Evolutionary conservation across 306 rosid genomes (phyloP).

Genomic region (Oxytropis ochrocephala): DNA sequence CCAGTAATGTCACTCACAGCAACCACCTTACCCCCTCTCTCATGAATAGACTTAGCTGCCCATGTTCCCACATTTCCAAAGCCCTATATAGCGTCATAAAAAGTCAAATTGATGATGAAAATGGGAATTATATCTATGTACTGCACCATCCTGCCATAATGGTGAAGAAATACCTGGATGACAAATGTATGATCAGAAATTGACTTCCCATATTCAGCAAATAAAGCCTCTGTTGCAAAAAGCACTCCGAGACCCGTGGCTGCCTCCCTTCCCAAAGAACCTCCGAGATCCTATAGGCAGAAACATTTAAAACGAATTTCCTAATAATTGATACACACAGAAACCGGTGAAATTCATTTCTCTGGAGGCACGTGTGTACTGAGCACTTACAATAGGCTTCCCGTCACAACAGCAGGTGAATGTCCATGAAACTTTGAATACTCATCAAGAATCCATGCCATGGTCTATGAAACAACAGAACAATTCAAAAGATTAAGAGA

Average conservation of each 20-base stretch:
- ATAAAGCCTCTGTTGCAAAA: constrained; percentile 61
- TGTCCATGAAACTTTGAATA: constrained; percentile 78
- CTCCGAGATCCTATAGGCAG: constrained; percentile 59
- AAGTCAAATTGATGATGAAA: neutral
- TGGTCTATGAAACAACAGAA: constrained; percentile 39
- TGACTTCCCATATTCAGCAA: constrained; percentile 55
- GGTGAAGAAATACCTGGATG: constrained; percentile 45
- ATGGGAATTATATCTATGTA: neutral
- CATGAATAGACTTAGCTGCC: constrained; percentile 57
- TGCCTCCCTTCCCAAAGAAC: constrained; percentile 71
- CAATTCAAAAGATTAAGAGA: neutral
- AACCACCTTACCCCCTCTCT: constrained; percentile 61
- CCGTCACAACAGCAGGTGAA: constrained; percentile 75
- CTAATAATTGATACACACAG: neutral
- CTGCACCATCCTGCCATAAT: neutral
- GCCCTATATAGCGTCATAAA: constrained; percentile 33
- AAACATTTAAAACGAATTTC: neutral
- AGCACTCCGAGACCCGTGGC: constrained; percentile 68
- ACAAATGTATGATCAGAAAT: constrained; percentile 43
- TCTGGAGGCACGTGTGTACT: neutral
- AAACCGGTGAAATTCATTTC: neutral
- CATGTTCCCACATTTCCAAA: constrained; percentile 75
- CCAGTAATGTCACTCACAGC: constrained; percentile 74
- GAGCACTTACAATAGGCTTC: constrained; percentile 56
- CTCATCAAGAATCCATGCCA: constrained; percentile 90